Conservation (phyloP, 345 rosid species). For the Gossypium anomalum region DNA sequence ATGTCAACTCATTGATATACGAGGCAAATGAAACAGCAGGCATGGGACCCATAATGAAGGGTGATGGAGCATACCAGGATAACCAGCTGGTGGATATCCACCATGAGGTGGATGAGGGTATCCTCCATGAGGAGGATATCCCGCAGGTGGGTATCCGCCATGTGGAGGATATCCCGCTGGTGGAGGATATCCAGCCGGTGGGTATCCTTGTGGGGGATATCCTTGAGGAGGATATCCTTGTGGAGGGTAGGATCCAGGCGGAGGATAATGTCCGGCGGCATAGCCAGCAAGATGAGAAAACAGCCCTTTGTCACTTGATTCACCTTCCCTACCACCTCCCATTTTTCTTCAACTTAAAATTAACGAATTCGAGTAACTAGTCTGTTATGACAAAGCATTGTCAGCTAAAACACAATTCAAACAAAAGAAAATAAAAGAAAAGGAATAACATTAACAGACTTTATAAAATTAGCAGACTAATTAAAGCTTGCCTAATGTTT, state of each 20-base stretch:
- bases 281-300: constrained; percentile 61
- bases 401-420: not conserved
- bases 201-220: constrained; percentile 29
- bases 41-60: not conserved
- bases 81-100: constrained; percentile 47
- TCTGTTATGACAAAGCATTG: not conserved
- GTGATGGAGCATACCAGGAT: constrained; percentile 36
- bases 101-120: constrained; percentile 35
- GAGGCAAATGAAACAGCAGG: not conserved
- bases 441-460: not conserved
- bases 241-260: constrained; percentile 30
- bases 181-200: constrained; percentile 32
- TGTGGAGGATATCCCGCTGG: constrained; percentile 52
- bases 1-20: constrained; percentile 4
- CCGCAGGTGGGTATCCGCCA: constrained; percentile 36
- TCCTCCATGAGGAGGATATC: constrained; percentile 38
- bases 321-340: constrained; percentile 47
- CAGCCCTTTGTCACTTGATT: constrained; percentile 52
- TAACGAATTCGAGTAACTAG: not conserved
- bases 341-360: constrained; percentile 25
- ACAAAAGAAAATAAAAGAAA: not conserved
- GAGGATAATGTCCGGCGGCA: constrained; percentile 45
- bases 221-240: constrained; percentile 40
- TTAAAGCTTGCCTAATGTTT: not conserved
- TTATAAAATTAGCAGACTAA: not conserved